Base-by-base conservation (phyloP, 1,284 basidiomycete genomes). In the Ustilago curta region DNA sequence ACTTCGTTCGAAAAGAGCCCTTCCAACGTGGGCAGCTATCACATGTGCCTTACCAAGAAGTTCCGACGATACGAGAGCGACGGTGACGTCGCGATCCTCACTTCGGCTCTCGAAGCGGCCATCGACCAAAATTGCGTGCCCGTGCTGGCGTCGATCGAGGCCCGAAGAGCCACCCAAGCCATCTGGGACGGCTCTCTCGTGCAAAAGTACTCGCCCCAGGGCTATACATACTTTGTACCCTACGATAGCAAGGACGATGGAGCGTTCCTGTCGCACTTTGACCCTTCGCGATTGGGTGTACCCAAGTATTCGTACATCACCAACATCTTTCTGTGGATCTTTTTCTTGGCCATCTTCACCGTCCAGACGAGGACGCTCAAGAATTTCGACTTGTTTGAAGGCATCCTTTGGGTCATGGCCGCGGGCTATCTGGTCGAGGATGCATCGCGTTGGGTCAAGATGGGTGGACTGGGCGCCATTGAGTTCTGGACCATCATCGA, bases 401-500 rank as follows among this genome's bases (percentile, higher is more conserved):
- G 59, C 0, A 64, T 76, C 25, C 56, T 82, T 4, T 82, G 78
- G 74, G 52, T 76, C 50, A 72, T 76, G 70, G 77, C 75, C 12
- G 77, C 78, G 1, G 78, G 78, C 48, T 82, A 80, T 42, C 25
- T 82, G 18, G 48, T 73, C 44, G 80, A 82, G 35, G 80, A 82
- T 51, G 63, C 76, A 8, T 49, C 61, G 37, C 70, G 77, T 39
- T 79, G 75, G 75, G 31, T 77, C 66, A 82, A 82, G 67, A 79
- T 82, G 55, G 31, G 77, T 11, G 78, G 80, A 9, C 40, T 82
- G 1, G 80, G 76, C 31, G 70, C 77, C 4, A 63, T 80, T 55
- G 70, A 68, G 31, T 77, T 82, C 60, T 82, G 80, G 80, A 67
- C 78, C 14, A 56, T 80, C 18, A 56, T 82, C 35, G 80, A 82